phyloP scores from a whole-genome alignment of 345 rosid genomes.

The Euphorbia lathyris region DNA sequence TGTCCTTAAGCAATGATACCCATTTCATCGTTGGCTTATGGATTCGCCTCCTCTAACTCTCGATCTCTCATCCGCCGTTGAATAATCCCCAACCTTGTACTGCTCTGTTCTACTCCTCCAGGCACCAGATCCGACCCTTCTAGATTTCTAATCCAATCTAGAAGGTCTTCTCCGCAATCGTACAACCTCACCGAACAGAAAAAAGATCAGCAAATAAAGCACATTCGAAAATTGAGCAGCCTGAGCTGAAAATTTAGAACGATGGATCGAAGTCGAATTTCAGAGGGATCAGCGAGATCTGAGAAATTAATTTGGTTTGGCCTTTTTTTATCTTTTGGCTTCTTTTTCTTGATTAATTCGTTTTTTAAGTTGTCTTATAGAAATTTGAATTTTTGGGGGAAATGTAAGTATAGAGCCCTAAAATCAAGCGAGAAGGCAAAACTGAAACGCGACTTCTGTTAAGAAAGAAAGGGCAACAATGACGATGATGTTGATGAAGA shows the following conservation, averaged over 20 bases:
- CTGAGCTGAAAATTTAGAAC: background rate
- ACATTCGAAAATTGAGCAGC: background rate
- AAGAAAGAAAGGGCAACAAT: constrained; percentile 13
- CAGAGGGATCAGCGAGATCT: constrained; percentile 31
- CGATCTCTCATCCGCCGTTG: constrained; percentile 36
- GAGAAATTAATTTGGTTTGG: background rate
- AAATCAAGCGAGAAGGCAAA: constrained; percentile 22
- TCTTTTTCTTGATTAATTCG: constrained; percentile 3
- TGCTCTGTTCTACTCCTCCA: constrained; percentile 1
- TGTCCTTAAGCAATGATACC: constrained; percentile 96
- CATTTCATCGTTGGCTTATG: constrained; percentile 79
- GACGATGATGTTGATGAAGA: background rate
- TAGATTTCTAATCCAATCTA: constrained; percentile 10
- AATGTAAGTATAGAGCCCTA: constrained; percentile 31
- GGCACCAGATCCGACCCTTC: constrained; percentile 16
- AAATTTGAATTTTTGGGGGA: constrained; percentile 14
- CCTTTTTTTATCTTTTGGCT: background rate
- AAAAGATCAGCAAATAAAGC: constrained; percentile 1
- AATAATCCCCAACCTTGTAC: background rate
- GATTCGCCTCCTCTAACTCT: constrained; percentile 25
- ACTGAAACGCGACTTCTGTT: constrained; percentile 30
- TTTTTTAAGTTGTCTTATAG: constrained; percentile 9
- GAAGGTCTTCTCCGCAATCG: background rate
- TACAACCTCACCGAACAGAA: constrained; percentile 7
- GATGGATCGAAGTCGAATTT: constrained; percentile 17